These are phyloP conservation scores for Psophocarpus tetragonolobus DNA, from an alignment of 306 rosid genomes.

Conservation along the genomic window DNA sequence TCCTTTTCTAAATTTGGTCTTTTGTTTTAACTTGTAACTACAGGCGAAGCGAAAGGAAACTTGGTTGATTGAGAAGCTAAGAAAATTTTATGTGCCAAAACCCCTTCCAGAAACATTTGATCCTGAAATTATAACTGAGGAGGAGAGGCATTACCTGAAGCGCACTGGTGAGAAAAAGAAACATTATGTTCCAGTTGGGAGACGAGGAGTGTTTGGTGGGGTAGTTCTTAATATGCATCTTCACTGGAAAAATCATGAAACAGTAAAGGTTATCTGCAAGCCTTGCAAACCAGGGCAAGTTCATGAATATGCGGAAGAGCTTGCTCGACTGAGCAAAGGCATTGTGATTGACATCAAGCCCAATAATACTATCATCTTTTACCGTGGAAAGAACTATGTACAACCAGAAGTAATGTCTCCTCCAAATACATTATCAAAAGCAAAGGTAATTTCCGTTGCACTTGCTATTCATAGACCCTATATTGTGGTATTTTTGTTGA, in stretches of 20 bases:
- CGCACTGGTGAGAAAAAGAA: constrained; percentile 94
- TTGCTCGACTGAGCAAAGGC: constrained; percentile 88
- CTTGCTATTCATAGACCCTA: constrained; percentile 22
- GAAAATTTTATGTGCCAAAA: constrained; percentile 70
- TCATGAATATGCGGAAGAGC: constrained; percentile 81
- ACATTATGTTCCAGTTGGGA: constrained; percentile 75
- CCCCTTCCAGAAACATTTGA: constrained; percentile 63
- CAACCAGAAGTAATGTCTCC: constrained; percentile 88
- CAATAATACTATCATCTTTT: constrained; percentile 62
- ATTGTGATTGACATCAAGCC: constrained; percentile 81
- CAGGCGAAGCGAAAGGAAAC: constrained; percentile 91
- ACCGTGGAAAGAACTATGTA: constrained; percentile 84
- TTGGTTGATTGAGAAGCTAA: constrained; percentile 88
- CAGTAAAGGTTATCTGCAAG: constrained; percentile 84
- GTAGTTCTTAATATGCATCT: constrained; percentile 96
- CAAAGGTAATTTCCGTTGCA: constrained; percentile 58
- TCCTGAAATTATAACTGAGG: constrained; percentile 89
- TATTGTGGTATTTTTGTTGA: background rate
- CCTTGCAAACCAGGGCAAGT: constrained; percentile 90
- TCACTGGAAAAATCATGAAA: constrained; percentile 95
- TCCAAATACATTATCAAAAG: constrained; percentile 76
- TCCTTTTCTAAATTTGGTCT: background rate
- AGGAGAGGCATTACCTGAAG: constrained; percentile 88
- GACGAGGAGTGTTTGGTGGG: constrained; percentile 94
- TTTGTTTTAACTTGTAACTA: constrained; percentile 12